Evolutionary conservation across 352 stramenopile genomes (phyloP).

Genomic region (Globisporangium abappressorium): DNA sequence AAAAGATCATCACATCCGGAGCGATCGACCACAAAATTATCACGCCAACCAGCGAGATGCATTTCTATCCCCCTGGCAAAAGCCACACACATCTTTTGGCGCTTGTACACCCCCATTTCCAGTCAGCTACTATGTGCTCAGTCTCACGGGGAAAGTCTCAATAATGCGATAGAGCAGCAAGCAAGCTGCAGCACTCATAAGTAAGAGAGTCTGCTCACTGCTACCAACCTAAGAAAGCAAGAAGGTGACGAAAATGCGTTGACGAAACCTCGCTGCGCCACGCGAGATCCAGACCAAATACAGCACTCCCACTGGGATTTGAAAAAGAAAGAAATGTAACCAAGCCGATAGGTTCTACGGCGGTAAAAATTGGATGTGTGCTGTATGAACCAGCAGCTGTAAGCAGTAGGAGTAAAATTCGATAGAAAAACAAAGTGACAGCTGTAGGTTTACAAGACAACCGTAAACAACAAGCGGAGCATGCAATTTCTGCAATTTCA

Average conservation of each 20-base stretch:
- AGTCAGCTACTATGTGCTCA: background rate
- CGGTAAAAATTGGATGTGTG: no score
- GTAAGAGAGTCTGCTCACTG: no score
- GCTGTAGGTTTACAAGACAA: no score
- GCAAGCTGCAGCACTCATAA: no score
- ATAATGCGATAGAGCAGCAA: background rate
- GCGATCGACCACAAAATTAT: background rate
- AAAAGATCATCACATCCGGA: no score
- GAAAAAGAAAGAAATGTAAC: background rate
- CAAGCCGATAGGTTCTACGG: no score
- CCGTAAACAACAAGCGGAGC: no score
- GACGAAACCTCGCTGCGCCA: slow-evolving; percentile 1
- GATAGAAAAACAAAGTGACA: no score
- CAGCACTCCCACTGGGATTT: background rate
- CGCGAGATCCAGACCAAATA: background rate
- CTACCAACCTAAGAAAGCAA: background rate
- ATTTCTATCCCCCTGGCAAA: background rate
- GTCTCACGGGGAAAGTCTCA: background rate
- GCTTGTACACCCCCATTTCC: background rate
- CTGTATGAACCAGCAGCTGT: no score
- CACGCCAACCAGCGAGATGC: background rate
- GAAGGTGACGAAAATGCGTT: background rate
- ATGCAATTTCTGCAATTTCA: no score
- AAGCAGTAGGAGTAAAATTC: no score
- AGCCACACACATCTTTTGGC: background rate